Evolutionary conservation across 441 rosid genomes (phyloP), one percentile per base, ranked within the genome.

Genomic region (Corymbia calophylla): DNA sequence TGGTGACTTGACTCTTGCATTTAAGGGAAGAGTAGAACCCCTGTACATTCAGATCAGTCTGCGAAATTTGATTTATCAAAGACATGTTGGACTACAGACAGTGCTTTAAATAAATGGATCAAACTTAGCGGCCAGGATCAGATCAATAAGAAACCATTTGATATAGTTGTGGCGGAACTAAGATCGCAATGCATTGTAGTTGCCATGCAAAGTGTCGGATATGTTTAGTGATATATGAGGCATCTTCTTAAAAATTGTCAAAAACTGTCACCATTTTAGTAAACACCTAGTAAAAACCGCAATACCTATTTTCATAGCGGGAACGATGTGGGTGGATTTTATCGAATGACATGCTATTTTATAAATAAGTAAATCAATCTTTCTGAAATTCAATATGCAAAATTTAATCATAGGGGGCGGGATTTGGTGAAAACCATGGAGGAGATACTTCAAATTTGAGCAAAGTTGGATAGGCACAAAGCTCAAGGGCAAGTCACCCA

Each of bases 161-260:
- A 39, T 64, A 64, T 2, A 15, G 3, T 0, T 0, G 0, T 64
- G 35, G 18, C 0, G 17, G 0, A 39, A 64, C 73, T n/a, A n/a
- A n/a, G 7, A 15, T 0, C 2, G 68, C 0, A 0, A n/a, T 16
- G 73, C 9, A 6, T 15, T 3, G 39, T 35, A 39, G 44, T 39
- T 39, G 44, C 5, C 44, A 39, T 39, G 44, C 44, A 39, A 39
- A 39, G 44, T 39, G 44, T 39, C 44, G 1, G 73, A 9, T 64
- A n/a, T 7, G 73, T n/a, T 64, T 64, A 35, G 35, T 7, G n/a
- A 64, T 29, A 29, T 9, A 64, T 39, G 44, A 39, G 44, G 44
- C 44, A 39, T 4, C 6, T 39, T 66, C 21, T 16, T 66, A 66
- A 31, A 39, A 66, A 66, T 0, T 2, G 3, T 66, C 4, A 66